Conservation (phyloP, 2,329 filamentous ascomycete genomes). For the Gaeumannomyces sp. region DNA sequence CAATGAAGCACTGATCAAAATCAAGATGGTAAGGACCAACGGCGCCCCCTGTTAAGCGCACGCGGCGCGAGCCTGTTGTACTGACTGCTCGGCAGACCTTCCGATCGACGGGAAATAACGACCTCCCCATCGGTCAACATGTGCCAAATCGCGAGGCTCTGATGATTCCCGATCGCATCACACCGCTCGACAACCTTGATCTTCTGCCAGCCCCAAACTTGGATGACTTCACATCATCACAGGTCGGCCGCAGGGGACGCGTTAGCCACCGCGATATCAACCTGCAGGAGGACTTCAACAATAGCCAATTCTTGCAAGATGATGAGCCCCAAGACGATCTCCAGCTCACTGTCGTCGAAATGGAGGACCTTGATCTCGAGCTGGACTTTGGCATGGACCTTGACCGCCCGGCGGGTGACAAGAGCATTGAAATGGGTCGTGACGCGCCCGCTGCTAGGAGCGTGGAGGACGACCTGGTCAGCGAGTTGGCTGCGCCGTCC, state of each 20-base stretch:
- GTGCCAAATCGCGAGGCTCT: constrained; percentile 79
- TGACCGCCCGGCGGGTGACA: constrained; percentile 49
- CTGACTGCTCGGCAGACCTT: constrained; percentile 59
- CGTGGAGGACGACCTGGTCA: constrained; percentile 64
- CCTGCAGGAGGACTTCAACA: constrained; percentile 61
- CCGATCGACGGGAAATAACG: constrained; percentile 88
- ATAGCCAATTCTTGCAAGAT: constrained; percentile 75
- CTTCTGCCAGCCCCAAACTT: constrained; percentile 71
- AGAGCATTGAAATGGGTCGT: constrained; percentile 83
- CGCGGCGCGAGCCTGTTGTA: background rate
- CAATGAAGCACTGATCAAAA: constrained; percentile 94
- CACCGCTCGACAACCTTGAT: constrained; percentile 76
- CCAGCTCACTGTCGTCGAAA: constrained; percentile 46
- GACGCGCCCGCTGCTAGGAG: constrained; percentile 65
- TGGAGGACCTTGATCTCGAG: constrained; percentile 65
- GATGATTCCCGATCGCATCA: constrained; percentile 86
- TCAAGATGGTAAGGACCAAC: constrained; percentile 73
- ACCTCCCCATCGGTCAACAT: constrained; percentile 78
- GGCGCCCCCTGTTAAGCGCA: background rate
- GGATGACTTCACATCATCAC: constrained; percentile 52
- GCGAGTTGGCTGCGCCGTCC: constrained; percentile 57
- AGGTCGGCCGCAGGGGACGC: constrained; percentile 50
- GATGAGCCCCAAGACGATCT: constrained; percentile 50
- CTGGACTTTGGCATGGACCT: constrained; percentile 70
- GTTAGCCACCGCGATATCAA: constrained; percentile 60